Conservation (phyloP, 805 yeast species). For the Starmerella vitae region DNA sequence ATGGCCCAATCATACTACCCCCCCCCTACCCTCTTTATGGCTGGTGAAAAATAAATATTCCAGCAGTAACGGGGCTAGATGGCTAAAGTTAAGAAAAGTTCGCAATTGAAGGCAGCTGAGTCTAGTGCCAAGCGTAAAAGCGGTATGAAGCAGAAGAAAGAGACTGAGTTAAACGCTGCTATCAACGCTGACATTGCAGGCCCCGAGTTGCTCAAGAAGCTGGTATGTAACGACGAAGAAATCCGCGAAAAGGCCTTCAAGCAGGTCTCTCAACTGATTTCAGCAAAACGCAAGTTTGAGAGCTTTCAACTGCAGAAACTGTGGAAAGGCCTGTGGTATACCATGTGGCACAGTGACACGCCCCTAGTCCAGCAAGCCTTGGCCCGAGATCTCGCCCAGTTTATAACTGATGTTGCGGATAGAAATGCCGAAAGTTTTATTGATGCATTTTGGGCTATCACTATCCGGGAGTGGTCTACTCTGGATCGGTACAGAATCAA, state of each 20-base stretch:
- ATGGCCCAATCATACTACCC: not conserved
- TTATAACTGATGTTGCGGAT: slow-evolving; percentile 28
- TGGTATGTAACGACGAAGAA: slow-evolving; percentile 31
- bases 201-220: slow-evolving; percentile 13
- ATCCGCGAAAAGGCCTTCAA: slow-evolving; percentile 63
- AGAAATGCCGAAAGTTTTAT: slow-evolving; percentile 40
- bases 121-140: no score
- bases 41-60: not conserved
- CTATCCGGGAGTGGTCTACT: slow-evolving; percentile 67
- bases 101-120: not conserved
- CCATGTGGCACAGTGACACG: slow-evolving; percentile 95
- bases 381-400: slow-evolving; percentile 55
- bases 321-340: slow-evolving; percentile 91
- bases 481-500: slow-evolving; percentile 78
- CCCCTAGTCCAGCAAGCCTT: slow-evolving; percentile 83
- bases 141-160: not conserved
- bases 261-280: slow-evolving; percentile 45
- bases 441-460: slow-evolving; percentile 68
- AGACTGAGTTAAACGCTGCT: not conserved
- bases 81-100: not conserved
- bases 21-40: not conserved
- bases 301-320: slow-evolving; percentile 58
- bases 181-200: slow-evolving; percentile 5
- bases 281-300: slow-evolving; percentile 31
- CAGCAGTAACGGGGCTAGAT: not conserved